phyloP scores from a whole-genome alignment of 192 early-diverging fungal genomes.

The Chytriomyces sp. region DNA sequence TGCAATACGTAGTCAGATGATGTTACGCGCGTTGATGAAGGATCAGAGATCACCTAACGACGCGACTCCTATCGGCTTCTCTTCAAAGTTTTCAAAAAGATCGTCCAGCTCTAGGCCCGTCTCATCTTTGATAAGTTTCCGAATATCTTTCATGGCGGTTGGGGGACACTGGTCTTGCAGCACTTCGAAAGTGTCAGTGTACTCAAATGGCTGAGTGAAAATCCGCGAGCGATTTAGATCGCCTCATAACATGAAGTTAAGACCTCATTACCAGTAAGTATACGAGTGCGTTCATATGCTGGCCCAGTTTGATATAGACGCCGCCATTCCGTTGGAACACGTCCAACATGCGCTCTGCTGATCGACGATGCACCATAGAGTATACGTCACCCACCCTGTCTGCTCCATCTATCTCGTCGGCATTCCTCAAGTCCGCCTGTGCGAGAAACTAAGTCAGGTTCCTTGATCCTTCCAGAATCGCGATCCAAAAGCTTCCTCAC shows the following conservation, averaged over 20 bases:
- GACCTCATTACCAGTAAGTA: slow-evolving; percentile 69
- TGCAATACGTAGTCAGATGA: neutral
- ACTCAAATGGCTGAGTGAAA: slow-evolving; percentile 67
- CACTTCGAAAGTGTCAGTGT: slow-evolving; percentile 79
- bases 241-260: too few relatives aligned
- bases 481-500: slow-evolving; percentile 27
- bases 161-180: slow-evolving; percentile 84
- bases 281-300: slow-evolving; percentile 79
- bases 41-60: slow-evolving; percentile 73
- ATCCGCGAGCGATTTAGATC: too few relatives aligned
- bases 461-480: slow-evolving; percentile 30
- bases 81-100: slow-evolving; percentile 78
- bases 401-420: neutral
- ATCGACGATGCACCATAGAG: slow-evolving; percentile 54
- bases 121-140: slow-evolving; percentile 69
- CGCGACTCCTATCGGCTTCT: slow-evolving; percentile 85
- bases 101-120: slow-evolving; percentile 64
- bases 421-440: neutral
- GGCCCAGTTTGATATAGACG: slow-evolving; percentile 86
- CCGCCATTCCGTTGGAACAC: slow-evolving; percentile 73
- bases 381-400: slow-evolving; percentile 3
- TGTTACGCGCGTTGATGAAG: neutral
- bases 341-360: slow-evolving; percentile 64
- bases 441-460: slow-evolving; percentile 48
- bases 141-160: slow-evolving; percentile 71